Conservation (phyloP, 768 basidiomycete genomes). For the Lentinula sp. region DNA sequence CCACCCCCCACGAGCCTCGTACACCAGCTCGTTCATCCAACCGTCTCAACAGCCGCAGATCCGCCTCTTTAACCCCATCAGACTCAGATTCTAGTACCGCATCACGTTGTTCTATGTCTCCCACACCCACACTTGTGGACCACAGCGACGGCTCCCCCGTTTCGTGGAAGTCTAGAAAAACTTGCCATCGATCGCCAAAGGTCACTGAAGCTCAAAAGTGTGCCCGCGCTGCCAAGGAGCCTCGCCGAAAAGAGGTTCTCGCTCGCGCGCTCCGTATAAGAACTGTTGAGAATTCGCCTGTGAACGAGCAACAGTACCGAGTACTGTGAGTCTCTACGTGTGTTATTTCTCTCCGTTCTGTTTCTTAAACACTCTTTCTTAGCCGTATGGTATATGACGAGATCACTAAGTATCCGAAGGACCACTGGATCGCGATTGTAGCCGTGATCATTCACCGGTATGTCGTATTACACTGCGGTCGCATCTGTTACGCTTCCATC, state of each 20-base stretch:
- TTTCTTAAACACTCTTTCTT: background rate
- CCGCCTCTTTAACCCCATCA: background rate
- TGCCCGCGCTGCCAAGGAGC: conserved; percentile 11
- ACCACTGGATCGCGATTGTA: conserved; percentile 55
- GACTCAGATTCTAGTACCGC: background rate
- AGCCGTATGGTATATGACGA: conserved; percentile 55
- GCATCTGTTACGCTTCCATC: background rate
- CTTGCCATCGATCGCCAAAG: conserved; percentile 9
- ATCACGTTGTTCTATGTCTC: conserved; percentile 2
- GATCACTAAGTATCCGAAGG: conserved; percentile 60
- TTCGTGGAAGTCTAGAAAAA: conserved; percentile 7
- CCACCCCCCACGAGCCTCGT: background rate
- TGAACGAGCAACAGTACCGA: conserved; percentile 47
- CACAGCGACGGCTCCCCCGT: background rate
- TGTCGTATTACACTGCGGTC: conserved; percentile 10
- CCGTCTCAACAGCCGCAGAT: background rate
- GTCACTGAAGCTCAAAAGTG: conserved; percentile 8
- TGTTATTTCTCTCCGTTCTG: background rate
- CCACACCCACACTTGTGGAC: conserved; percentile 4
- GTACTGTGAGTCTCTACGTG: conserved; percentile 27
- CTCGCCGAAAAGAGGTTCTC: conserved; percentile 11
- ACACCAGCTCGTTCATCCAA: background rate
- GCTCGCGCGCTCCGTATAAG: conserved; percentile 12
- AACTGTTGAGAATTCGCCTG: conserved; percentile 39
- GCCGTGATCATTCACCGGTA: conserved; percentile 53